Base-by-base conservation (phyloP, 129 eudicot species). In the Arctium lappa region DNA sequence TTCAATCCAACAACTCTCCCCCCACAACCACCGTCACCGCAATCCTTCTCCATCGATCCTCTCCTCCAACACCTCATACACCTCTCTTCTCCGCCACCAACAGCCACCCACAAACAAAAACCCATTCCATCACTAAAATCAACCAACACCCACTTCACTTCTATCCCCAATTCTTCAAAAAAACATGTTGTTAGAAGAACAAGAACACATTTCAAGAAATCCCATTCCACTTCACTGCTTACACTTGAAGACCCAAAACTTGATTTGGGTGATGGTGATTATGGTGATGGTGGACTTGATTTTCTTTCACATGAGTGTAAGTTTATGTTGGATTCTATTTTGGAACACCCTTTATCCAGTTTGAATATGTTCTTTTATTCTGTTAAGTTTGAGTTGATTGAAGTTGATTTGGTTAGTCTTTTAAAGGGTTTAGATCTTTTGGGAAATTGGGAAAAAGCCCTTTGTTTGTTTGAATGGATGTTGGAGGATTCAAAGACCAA, bases 381-480 rank as follows among this genome's bases (percentile, higher is more conserved):
- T 78, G 82, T 86, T 27, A 88, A 88, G 85, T 78, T 22, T 68
- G 89, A 90, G 84, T 87, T 96, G 86, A 53, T 89, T 83, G 82
- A 88, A 36, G 81, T 83, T 83, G 97, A 96, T 91, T 86, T 96
- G 82, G 66, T 86, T 16, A 75, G 97, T 82, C 62, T 96, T 16
- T 79, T 96, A 82, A 96, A 89, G 72, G 98, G 92, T 44, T 90
- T 96, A 83, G 97, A 96, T 88, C 11, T 82, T 80, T 81, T 83
- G 33, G 97, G 98, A 2, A 72, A 81, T 70, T 86, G 94, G 91
- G 97, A 89, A 37, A 93, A 80, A 73, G 97, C 97, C 36, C 79
- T 89, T 74, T 82, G 88, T 83, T 88, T 96, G 91, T 93, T 96
- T 87, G 95, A 96, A 75, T 96, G 98, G 98, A 78, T 86, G 72